A percentile compares a stretch with the other conserved stretches of the same genome.
These are phyloP conservation scores for Pyrenophora seminiperda DNA, from an alignment of 2,329 filamentous ascomycete genomes.

Conservation along the genomic window DNA sequence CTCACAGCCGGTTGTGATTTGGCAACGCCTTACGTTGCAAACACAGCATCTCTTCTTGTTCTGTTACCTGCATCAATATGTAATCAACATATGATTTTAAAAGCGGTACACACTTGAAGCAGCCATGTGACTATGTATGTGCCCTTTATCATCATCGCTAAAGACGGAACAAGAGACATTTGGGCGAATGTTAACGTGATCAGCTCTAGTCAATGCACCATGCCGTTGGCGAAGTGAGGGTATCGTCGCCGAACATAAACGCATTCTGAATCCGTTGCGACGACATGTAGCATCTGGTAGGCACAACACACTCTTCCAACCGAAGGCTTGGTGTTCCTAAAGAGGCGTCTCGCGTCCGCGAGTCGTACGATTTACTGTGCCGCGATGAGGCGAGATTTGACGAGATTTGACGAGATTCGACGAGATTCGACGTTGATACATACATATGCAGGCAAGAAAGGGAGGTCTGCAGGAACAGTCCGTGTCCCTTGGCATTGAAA, in stretches of 20 bases:
- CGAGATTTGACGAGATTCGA: background rate
- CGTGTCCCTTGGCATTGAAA: background rate
- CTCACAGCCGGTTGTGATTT: too few species aligned
- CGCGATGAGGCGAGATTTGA: background rate
- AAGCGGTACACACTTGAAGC: too few species aligned
- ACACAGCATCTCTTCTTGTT: too few species aligned
- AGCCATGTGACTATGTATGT: too few species aligned
- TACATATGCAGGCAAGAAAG: background rate
- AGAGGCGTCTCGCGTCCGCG: background rate
- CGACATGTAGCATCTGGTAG: background rate
- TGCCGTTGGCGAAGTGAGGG: too few species aligned
- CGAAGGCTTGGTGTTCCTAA: background rate
- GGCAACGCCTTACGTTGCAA: too few species aligned
- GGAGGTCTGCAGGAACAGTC: background rate
- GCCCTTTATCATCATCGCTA: too few species aligned
- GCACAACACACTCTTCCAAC: background rate
- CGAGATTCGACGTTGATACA: background rate
- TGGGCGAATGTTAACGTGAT: too few species aligned
- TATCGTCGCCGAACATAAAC: background rate
- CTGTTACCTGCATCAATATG: too few species aligned
- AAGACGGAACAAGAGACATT: too few species aligned
- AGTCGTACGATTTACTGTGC: constrained; percentile 3
- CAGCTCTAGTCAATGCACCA: too few species aligned
- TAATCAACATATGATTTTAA: too few species aligned
- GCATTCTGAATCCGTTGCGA: background rate